Base-by-base conservation (phyloP, 768 basidiomycete species). In the Punctularia strigosozonata region DNA sequence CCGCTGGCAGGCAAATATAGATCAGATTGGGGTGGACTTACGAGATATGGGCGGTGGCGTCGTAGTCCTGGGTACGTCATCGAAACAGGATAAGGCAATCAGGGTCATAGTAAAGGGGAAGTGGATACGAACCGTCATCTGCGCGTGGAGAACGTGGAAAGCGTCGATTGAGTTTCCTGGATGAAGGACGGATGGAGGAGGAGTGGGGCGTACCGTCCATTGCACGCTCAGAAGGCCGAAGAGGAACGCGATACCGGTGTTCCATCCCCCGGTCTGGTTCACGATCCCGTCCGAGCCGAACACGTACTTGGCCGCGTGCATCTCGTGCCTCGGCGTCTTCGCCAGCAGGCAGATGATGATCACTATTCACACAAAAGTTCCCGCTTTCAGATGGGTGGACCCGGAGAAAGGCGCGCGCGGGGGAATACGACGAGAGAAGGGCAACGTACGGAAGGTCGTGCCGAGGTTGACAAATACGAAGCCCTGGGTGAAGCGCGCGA, bases 401-500 rank as follows among this genome's bases (percentile, higher is more conserved):
- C 4, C 8, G 22, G 8, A 17, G 23, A 30, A 38, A 24, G 37
- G 28, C 12, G 14, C 25, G 15, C 36, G 37, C 44, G 31, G 32
- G 24, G 25, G 20, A 30, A n/a, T 12, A 36, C 10, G 18, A 21
- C 35, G 23, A 31, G 31, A 25, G 31, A 34, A 10, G 33, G 19
- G 19, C 12, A 20, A 60, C 71, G 47, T 44, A 80, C 78, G 49
- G 39, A 81, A 59, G 3, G 87, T 82, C 8, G 83, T 68, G 28
- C 87, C 87, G 37, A 92, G 65, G 57, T 94, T 92, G 50, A 92
- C 65, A 54, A 92, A 91, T 4, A 92, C 86, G 50, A 88, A 89
- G 21, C 70, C 71, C 17, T 68, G 68, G 2, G 88, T 89, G 44
- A 88, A 60, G 14, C 65, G 66, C 0, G 88, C 86, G 4, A 92